A percentile compares a stretch with the other conserved stretches of the same genome.
Conservation (phyloP, 2,329 filamentous ascomycete species). For the Colletotrichum limetticola region DNA sequence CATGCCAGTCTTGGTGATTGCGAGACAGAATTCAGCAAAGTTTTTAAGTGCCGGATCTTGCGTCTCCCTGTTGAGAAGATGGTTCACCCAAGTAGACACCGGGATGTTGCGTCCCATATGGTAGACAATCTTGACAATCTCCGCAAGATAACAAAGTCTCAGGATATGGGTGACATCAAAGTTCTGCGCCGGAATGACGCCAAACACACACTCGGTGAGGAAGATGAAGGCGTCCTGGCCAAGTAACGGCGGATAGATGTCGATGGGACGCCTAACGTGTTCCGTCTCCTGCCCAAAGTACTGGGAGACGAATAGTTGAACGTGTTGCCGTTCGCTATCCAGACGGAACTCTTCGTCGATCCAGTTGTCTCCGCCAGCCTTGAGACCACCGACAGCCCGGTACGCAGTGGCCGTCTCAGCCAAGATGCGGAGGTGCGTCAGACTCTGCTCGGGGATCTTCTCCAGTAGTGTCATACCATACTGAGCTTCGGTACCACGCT, state of each 20-base stretch:
- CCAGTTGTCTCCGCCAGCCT: constrained; percentile 67
- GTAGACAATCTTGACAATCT: constrained; percentile 84
- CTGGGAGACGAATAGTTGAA: constrained; percentile 77
- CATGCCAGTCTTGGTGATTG: constrained; percentile 57
- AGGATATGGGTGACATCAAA: constrained; percentile 84
- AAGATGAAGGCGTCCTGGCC: constrained; percentile 81
- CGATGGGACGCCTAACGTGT: constrained; percentile 52
- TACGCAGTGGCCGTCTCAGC: constrained; percentile 91
- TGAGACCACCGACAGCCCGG: constrained; percentile 78
- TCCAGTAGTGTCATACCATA: constrained; percentile 81
- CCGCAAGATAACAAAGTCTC: constrained; percentile 87
- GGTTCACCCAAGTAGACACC: constrained; percentile 58
- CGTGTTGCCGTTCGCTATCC: constrained; percentile 78
- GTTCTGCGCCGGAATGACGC: constrained; percentile 72
- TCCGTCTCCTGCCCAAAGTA: constrained; percentile 57
- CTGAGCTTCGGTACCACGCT: constrained; percentile 83
- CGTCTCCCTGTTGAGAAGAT: constrained; percentile 53
- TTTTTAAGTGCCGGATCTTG: constrained; percentile 61
- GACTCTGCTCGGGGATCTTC: constrained; percentile 82
- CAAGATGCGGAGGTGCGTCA: constrained; percentile 89
- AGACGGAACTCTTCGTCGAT: constrained; percentile 74
- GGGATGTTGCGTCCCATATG: constrained; percentile 67
- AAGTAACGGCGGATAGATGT: constrained; percentile 68
- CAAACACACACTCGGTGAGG: constrained; percentile 81
- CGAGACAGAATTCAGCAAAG: constrained; percentile 66